These are phyloP conservation scores for Euphorbia lathyris DNA, from an alignment of 345 rosid genomes.

Conservation along the genomic window DNA sequence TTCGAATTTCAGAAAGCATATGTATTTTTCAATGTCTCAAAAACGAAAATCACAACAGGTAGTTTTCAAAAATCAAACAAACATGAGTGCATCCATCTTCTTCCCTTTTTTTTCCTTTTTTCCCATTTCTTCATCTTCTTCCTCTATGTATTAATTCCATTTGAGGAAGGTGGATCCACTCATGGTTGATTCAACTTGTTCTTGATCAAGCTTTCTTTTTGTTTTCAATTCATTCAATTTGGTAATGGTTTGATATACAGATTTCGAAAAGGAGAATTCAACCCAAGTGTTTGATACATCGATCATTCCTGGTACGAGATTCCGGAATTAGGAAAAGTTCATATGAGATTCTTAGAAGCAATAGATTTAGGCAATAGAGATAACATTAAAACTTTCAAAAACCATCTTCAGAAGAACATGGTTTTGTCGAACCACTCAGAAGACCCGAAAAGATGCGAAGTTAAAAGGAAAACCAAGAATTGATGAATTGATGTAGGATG, in stretches of 20 bases:
- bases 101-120: no score
- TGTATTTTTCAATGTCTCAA: no score
- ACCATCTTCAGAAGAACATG: slow-evolving; percentile 34
- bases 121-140: no score
- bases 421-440: slow-evolving; percentile 1
- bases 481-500: no score
- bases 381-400: slow-evolving; percentile 38
- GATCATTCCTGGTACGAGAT: slow-evolving; percentile 83
- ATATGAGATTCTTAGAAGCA: slow-evolving; percentile 87
- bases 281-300: slow-evolving; percentile 79
- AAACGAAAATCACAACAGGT: no score
- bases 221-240: slow-evolving; percentile 10
- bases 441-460: background rate
- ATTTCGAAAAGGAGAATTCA: slow-evolving; percentile 63
- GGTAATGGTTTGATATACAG: slow-evolving; percentile 30
- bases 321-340: slow-evolving; percentile 66
- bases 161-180: no score
- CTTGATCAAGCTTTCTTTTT: background rate
- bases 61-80: no score
- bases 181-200: no score
- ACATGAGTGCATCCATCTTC: no score
- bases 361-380: slow-evolving; percentile 74
- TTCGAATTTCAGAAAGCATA: no score
- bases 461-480: no score
- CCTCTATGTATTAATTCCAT: no score